Evolutionary conservation across 2,329 filamentous ascomycete species (phyloP).

Genomic region (Trichoderma semiorbis): DNA sequence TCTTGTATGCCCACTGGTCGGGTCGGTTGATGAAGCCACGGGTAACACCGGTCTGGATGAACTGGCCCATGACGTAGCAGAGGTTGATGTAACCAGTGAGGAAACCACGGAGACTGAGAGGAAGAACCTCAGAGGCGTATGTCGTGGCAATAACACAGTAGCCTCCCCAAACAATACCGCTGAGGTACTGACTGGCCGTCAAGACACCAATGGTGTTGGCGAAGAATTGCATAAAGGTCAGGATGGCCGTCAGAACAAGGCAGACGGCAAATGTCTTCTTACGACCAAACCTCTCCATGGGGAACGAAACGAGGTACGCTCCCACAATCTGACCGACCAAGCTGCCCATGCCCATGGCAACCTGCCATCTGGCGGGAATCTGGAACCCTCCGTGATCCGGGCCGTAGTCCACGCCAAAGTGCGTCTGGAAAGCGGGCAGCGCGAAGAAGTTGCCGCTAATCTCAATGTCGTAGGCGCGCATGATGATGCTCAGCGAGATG

Average conservation of each 20-base stretch:
- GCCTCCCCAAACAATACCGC: constrained; percentile 44
- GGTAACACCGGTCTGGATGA: constrained; percentile 37
- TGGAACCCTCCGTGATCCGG: constrained; percentile 28
- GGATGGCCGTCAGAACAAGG: constrained; percentile 30
- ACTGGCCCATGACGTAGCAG: constrained; percentile 46
- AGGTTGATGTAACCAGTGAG: constrained; percentile 46
- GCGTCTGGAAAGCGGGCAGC: constrained; percentile 25
- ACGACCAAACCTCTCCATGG: constrained; percentile 40
- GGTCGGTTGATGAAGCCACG: constrained; percentile 28
- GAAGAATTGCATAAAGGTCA: constrained; percentile 49
- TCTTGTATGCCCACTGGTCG: constrained; percentile 44
- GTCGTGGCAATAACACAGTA: constrained; percentile 44
- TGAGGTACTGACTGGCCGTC: constrained; percentile 42
- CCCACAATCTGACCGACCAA: constrained; percentile 48
- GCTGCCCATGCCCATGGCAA: constrained; percentile 43
- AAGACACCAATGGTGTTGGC: constrained; percentile 37
- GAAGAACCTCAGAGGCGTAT: constrained; percentile 44
- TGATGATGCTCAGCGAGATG: constrained; percentile 38
- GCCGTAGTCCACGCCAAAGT: constrained; percentile 14
- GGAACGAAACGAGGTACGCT: constrained; percentile 24
- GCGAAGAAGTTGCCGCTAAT: constrained; percentile 38
- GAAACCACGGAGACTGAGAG: constrained; percentile 40
- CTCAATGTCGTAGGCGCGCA: constrained; percentile 41
- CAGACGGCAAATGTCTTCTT: constrained; percentile 40
- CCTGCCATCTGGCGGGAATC: constrained; percentile 49